phyloP scores from a whole-genome alignment of 441 rosid genomes.

The Kokia cookei region DNA sequence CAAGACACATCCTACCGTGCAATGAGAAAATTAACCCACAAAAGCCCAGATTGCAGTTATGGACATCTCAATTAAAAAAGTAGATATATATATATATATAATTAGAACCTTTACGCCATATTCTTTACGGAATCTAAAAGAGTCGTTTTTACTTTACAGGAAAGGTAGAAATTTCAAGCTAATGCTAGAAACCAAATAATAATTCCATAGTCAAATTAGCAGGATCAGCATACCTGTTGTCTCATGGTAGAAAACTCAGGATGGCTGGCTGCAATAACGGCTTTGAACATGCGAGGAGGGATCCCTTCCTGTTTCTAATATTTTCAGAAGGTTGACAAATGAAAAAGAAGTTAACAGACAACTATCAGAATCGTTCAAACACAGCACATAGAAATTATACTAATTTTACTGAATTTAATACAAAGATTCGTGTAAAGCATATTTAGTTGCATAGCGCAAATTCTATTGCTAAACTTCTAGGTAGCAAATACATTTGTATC shows the following conservation, averaged over 20 bases:
- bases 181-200: background rate
- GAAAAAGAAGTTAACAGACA: background rate
- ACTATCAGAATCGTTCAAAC: background rate
- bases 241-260: slow-evolving; percentile 93
- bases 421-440: background rate
- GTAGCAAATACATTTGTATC: background rate
- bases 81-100: background rate
- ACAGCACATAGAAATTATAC: background rate
- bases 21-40: background rate
- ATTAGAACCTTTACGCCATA: background rate
- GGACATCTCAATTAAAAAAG: background rate
- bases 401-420: background rate
- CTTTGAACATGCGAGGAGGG: slow-evolving; percentile 95
- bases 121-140: background rate
- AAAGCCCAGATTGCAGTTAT: background rate
- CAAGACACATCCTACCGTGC: background rate
- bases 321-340: slow-evolving; percentile 12
- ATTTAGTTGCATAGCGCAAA: background rate
- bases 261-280: slow-evolving; percentile 91
- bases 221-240: slow-evolving; percentile 64
- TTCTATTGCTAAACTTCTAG: background rate
- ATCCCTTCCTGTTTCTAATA: slow-evolving; percentile 86
- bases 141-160: background rate
- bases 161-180: background rate
- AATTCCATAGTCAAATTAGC: background rate